These are phyloP conservation scores for Davidsoniella eucalypti DNA, from an alignment of 2,329 filamentous ascomycete species.

Conservation along the genomic window DNA sequence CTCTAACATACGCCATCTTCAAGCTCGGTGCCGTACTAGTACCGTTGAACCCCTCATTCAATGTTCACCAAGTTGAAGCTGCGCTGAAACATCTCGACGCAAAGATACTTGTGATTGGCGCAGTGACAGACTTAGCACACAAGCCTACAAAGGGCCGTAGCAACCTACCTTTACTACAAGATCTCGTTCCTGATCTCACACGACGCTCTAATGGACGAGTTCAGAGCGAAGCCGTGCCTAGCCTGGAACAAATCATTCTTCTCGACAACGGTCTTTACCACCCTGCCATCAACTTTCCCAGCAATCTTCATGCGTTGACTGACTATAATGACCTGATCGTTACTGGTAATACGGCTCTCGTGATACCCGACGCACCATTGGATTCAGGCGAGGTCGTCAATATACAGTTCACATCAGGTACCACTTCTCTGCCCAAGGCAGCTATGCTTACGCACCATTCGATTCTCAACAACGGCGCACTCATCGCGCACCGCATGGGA, in stretches of 20 bases:
- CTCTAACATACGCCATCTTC: slow-evolving; percentile 75
- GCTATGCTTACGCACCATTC: slow-evolving; percentile 70
- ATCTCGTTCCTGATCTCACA: slow-evolving; percentile 28
- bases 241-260: slow-evolving; percentile 53
- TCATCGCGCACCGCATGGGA: slow-evolving; percentile 75
- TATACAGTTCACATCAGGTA: slow-evolving; percentile 96
- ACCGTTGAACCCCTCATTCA: slow-evolving; percentile 87
- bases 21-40: slow-evolving; percentile 90
- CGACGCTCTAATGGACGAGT: too few relatives aligned
- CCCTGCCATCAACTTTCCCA: slow-evolving; percentile 27
- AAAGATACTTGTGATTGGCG: slow-evolving; percentile 63
- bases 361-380: slow-evolving; percentile 31
- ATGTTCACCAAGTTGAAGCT: slow-evolving; percentile 56
- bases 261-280: slow-evolving; percentile 56
- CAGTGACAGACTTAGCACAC: slow-evolving; percentile 70
- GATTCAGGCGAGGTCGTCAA: slow-evolving; percentile 61
- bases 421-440: slow-evolving; percentile 78
- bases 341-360: slow-evolving; percentile 17
- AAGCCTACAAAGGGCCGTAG: slow-evolving; percentile 37
- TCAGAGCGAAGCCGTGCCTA: slow-evolving; percentile 38
- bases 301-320: slow-evolving; percentile 28
- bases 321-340: slow-evolving; percentile 27
- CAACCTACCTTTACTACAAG: slow-evolving; percentile 31
- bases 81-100: slow-evolving; percentile 62
- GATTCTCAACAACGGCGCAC: slow-evolving; percentile 83